These are phyloP conservation scores for Albophoma yamanashiensis DNA, from an alignment of 2,329 filamentous ascomycete species.

Conservation along the genomic window DNA sequence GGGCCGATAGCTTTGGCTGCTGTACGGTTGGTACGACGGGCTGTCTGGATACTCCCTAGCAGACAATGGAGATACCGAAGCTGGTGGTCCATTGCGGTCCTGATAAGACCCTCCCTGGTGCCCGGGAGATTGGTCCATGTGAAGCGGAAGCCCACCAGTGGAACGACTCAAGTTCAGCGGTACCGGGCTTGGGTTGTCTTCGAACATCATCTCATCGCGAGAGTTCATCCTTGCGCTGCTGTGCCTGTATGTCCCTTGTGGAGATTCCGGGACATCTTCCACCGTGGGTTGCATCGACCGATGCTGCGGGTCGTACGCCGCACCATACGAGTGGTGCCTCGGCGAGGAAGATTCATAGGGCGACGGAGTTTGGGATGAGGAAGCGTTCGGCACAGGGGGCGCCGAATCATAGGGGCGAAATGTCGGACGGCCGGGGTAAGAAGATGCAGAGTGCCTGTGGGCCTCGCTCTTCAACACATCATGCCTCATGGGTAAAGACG, in stretches of 20 bases:
- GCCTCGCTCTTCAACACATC: slow-evolving; percentile 48
- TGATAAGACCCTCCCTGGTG: slow-evolving; percentile 13
- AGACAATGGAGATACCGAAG: slow-evolving; percentile 19
- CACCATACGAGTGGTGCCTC: slow-evolving; percentile 41
- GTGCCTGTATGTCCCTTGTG: slow-evolving; percentile 14
- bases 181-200: slow-evolving; percentile 28
- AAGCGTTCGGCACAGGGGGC: slow-evolving; percentile 22
- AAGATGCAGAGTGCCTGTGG: slow-evolving; percentile 37
- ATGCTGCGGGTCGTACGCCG: slow-evolving; percentile 31
- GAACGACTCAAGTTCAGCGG: slow-evolving; percentile 31
- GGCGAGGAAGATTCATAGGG: slow-evolving; percentile 25
- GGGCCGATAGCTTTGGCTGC: slow-evolving; percentile 19
- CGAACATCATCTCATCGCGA: slow-evolving; percentile 28
- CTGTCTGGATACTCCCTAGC: slow-evolving; percentile 24
- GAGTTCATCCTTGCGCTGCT: slow-evolving; percentile 12
- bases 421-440: slow-evolving; percentile 42
- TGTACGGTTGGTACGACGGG: slow-evolving; percentile 17
- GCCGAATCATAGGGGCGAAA: slow-evolving; percentile 42
- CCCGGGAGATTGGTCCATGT: slow-evolving; percentile 11
- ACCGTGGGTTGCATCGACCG: slow-evolving; percentile 51
- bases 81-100: slow-evolving; percentile 5
- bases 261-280: slow-evolving; percentile 51
- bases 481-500: slow-evolving; percentile 44
- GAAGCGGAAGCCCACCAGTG: slow-evolving; percentile 16
- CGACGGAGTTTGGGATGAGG: slow-evolving; percentile 14